Percentiles rank a stretch among this genome's conserved stretches.
phyloP scores from a whole-genome alignment of 2,329 filamentous ascomycete genomes.

The Aspergillus sojae region DNA sequence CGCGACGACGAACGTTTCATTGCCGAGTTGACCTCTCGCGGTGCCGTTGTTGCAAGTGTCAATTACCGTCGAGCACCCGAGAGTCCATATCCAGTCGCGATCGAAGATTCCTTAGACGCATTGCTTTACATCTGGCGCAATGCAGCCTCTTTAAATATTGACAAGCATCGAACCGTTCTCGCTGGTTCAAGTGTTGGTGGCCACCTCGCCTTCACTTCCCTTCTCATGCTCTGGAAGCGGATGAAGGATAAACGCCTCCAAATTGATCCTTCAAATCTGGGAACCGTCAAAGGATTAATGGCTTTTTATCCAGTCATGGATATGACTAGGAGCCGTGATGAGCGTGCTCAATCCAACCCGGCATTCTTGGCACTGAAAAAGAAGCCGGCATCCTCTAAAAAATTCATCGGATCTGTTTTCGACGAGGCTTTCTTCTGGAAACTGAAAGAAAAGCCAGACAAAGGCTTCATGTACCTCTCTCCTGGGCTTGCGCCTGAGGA shows the following conservation, averaged over 20 bases:
- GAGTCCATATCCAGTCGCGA: background rate
- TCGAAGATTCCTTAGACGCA: background rate
- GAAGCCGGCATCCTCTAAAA: background rate
- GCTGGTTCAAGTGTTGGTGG: background rate
- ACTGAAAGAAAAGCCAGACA: background rate
- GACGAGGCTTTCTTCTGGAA: background rate
- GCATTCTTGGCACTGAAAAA: background rate
- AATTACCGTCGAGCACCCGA: background rate
- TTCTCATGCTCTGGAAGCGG: background rate
- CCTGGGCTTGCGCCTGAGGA: background rate
- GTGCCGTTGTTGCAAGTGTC: too few relatives aligned
- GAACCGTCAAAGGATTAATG: background rate
- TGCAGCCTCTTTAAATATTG: background rate
- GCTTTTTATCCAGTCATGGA: constrained; percentile 3
- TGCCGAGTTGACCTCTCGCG: background rate
- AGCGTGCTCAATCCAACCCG: background rate
- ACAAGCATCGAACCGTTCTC: background rate
- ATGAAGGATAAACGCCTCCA: background rate
- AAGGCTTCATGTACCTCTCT: background rate
- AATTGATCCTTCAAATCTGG: background rate
- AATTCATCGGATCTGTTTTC: background rate
- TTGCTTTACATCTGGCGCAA: background rate
- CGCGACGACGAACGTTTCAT: constrained; percentile 4
- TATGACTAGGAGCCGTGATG: background rate
- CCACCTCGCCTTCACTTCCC: background rate